Conservation (phyloP, 768 basidiomycete genomes). For the Auriscalpium microsporum region DNA sequence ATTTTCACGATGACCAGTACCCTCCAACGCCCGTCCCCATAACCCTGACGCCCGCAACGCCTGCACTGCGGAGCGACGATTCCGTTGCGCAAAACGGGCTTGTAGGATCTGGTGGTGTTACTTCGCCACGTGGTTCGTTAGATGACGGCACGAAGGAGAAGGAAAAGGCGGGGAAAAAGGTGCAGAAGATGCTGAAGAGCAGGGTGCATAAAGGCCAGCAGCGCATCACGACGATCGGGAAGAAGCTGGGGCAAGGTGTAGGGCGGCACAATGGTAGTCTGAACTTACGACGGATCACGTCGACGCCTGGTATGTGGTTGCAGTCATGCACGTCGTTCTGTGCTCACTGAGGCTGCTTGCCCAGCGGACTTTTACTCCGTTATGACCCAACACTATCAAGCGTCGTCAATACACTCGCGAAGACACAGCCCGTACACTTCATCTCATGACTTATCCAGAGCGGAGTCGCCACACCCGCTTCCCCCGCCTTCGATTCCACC, state of each 20-base stretch:
- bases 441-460: constrained; percentile 21
- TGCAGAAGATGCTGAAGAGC: constrained; percentile 68
- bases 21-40: neutral
- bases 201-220: constrained; percentile 67
- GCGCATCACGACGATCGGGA: constrained; percentile 67
- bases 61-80: constrained; percentile 1
- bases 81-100: neutral
- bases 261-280: constrained; percentile 36
- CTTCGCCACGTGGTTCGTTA: neutral
- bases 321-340: neutral
- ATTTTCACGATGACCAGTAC: neutral
- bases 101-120: neutral
- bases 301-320: constrained; percentile 53
- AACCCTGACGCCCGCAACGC: neutral
- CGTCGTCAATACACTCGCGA: constrained; percentile 79
- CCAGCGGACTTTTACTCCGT: constrained; percentile 59
- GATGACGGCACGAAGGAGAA: constrained; percentile 22
- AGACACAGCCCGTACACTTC: constrained; percentile 33
- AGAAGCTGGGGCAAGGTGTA: constrained; percentile 67
- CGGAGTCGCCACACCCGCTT: constrained; percentile 33
- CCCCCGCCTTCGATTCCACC: constrained; percentile 23
- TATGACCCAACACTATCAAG: constrained; percentile 60
- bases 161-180: constrained; percentile 52
- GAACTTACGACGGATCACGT: constrained; percentile 48
- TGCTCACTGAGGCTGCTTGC: neutral